phyloP scores from a whole-genome alignment of 2,329 filamentous ascomycete species.

The Aureobasidium sp. region DNA sequence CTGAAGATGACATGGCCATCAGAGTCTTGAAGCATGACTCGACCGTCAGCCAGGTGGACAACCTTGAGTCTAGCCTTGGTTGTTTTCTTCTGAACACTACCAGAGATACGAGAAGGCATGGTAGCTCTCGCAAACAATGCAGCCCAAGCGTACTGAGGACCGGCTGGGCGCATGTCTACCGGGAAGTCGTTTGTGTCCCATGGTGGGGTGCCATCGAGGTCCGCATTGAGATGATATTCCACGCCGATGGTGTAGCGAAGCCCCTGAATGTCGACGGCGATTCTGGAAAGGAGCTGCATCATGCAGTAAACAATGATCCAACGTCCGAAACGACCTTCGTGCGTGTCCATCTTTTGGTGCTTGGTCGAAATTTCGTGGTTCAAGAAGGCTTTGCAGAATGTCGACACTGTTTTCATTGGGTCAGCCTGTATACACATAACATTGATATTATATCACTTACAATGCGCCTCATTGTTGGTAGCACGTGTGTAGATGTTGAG shows the following conservation, averaged over 20 bases:
- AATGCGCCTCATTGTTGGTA: neutral
- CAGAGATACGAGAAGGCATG: neutral
- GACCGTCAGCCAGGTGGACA: neutral
- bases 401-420: neutral
- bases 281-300: slow-evolving; percentile 35
- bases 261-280: slow-evolving; percentile 36
- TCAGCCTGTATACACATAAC: neutral
- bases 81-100: neutral
- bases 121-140: neutral
- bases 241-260: slow-evolving; percentile 33
- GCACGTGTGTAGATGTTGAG: neutral
- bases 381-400: slow-evolving; percentile 24
- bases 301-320: slow-evolving; percentile 39
- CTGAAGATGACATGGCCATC: slow-evolving; percentile 5
- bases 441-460: neutral
- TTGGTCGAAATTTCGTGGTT: slow-evolving; percentile 34
- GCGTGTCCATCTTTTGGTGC: slow-evolving; percentile 29
- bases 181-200: slow-evolving; percentile 17
- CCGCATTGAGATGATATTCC: slow-evolving; percentile 35
- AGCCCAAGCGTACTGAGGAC: slow-evolving; percentile 3
- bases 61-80: neutral
- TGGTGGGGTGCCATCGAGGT: slow-evolving; percentile 21
- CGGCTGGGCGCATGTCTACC: neutral
- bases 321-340: slow-evolving; percentile 37
- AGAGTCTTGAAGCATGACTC: neutral